Evolutionary conservation across 2,329 filamentous ascomycete species (phyloP).

Genomic region (Dactylellina sp.): DNA sequence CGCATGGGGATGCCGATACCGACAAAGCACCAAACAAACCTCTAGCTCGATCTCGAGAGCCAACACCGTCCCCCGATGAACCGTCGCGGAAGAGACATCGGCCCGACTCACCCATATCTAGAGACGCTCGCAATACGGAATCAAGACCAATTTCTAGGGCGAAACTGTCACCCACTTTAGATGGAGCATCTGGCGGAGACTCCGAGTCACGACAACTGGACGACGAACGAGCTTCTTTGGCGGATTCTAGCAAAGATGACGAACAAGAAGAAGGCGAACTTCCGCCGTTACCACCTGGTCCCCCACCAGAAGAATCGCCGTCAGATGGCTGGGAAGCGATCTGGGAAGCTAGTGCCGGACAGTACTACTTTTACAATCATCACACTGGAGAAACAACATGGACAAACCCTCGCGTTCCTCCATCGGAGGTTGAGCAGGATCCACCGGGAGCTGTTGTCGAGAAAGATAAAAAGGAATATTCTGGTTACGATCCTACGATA

Average conservation of each 20-base stretch:
- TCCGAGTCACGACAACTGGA: not conserved
- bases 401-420: constrained; percentile 83
- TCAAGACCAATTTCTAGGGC: not conserved
- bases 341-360: constrained; percentile 76
- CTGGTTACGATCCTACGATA: constrained; percentile 94
- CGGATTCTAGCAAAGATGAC: constrained; percentile 20
- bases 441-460: constrained; percentile 58
- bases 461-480: constrained; percentile 66
- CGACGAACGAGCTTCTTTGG: constrained; percentile 1
- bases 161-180: not conserved
- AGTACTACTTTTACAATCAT: constrained; percentile 87
- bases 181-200: not conserved
- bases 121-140: not conserved
- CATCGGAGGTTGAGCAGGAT: constrained; percentile 61
- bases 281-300: constrained; percentile 61
- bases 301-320: constrained; percentile 68
- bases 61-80: constrained; percentile 33
- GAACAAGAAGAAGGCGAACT: constrained; percentile 61
- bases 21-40: constrained; percentile 36
- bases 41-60: constrained; percentile 32
- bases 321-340: constrained; percentile 81
- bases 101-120: constrained; percentile 21
- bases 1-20: not conserved
- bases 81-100: constrained; percentile 43
- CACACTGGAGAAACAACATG: constrained; percentile 81